Percentiles rank a stretch among this genome's conserved stretches.
phyloP scores from a whole-genome alignment of 2,329 filamentous ascomycete species.

The Botrytis fabae region DNA sequence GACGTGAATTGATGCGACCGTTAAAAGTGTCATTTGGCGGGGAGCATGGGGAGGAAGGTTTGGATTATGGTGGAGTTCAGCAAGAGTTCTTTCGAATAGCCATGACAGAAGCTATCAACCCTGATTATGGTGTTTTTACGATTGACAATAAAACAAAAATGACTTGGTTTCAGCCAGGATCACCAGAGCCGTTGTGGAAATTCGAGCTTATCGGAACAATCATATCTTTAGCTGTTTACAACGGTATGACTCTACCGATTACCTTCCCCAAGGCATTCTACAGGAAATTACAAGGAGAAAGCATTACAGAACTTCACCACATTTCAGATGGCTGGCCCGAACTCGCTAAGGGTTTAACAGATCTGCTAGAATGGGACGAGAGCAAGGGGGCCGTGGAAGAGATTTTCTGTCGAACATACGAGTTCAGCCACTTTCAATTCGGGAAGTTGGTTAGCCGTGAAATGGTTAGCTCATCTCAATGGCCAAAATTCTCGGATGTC shows the following conservation, averaged over 20 bases:
- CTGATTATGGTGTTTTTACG: conserved; percentile 76
- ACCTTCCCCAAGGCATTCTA: conserved; percentile 88
- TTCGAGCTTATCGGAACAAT: conserved; percentile 86
- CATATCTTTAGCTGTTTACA: conserved; percentile 89
- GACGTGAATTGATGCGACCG: conserved; percentile 77
- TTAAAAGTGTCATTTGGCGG: conserved; percentile 86
- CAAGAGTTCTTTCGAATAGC: conserved; percentile 92
- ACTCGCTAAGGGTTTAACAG: conserved; percentile 70
- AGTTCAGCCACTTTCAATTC: conserved; percentile 69
- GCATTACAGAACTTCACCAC: conserved; percentile 69
- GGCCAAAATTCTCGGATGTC: conserved; percentile 54
- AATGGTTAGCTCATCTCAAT: conserved; percentile 49
- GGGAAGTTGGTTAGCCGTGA: conserved; percentile 57
- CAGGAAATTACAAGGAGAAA: conserved; percentile 69
- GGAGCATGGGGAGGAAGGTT: conserved; percentile 79
- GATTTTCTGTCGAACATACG: conserved; percentile 80
- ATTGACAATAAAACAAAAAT: conserved; percentile 74
- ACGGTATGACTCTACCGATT: conserved; percentile 86
- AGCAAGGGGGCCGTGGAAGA: conserved; percentile 75
- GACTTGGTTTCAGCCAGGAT: conserved; percentile 85
- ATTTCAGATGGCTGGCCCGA: conserved; percentile 88
- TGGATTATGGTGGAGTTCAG: conserved; percentile 93
- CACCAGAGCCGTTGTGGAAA: conserved; percentile 81
- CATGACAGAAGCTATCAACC: conserved; percentile 75
- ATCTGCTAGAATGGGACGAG: conserved; percentile 74